Evolutionary conservation across 2,329 filamentous ascomycete genomes (phyloP).

Genomic region (Macroventuria anomochaeta): DNA sequence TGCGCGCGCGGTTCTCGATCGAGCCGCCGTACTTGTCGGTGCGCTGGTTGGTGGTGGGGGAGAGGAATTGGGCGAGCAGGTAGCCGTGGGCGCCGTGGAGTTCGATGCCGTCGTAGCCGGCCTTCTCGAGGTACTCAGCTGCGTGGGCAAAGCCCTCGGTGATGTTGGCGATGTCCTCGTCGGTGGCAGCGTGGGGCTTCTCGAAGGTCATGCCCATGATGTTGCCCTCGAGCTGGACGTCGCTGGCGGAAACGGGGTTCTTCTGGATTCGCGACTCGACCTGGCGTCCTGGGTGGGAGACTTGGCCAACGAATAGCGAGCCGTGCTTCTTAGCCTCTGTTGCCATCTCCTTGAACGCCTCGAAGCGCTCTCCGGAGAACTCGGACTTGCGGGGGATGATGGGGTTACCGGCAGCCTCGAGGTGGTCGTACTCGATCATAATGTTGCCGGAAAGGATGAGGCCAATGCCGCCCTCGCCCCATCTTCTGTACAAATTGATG

Average conservation of each 20-base stretch:
- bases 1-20: constrained; percentile 52
- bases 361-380: constrained; percentile 64
- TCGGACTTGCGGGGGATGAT: constrained; percentile 63
- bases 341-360: constrained; percentile 64
- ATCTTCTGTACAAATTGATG: constrained; percentile 61
- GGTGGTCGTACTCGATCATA: constrained; percentile 69
- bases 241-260: constrained; percentile 60
- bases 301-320: constrained; percentile 64
- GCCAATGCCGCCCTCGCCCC: constrained; percentile 56
- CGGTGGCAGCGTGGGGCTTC: constrained; percentile 61
- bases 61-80: constrained; percentile 55
- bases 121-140: constrained; percentile 67
- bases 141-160: constrained; percentile 68
- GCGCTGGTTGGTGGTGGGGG: constrained; percentile 51
- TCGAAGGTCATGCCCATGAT: constrained; percentile 58
- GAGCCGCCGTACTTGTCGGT: constrained; percentile 55
- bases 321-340: constrained; percentile 62
- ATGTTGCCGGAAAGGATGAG: constrained; percentile 69
- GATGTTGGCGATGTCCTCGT: constrained; percentile 62
- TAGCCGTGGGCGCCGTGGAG: constrained; percentile 56
- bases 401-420: constrained; percentile 62
- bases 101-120: constrained; percentile 63
- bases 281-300: constrained; percentile 69
- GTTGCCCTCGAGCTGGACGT: constrained; percentile 43
- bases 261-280: constrained; percentile 53